Percentiles rank a stretch among this genome's conserved stretches.
These are phyloP conservation scores for Ceratocystis colombiana DNA, from an alignment of 2,329 filamentous ascomycete species.

Conservation along the genomic window DNA sequence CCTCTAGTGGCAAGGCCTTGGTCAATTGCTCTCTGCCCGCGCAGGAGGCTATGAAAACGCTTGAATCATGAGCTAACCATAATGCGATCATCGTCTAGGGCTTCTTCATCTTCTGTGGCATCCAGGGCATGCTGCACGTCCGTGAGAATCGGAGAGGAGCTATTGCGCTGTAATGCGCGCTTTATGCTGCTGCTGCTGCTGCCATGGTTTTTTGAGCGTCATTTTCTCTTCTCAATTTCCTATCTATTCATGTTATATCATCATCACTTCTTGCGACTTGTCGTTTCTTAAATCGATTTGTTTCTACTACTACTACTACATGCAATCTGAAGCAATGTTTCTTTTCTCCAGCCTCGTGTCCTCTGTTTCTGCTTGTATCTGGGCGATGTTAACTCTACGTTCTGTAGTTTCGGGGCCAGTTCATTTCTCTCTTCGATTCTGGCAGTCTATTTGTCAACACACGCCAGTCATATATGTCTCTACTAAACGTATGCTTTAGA, in stretches of 20 bases:
- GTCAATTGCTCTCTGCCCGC: not conserved
- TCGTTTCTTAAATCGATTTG: conserved; percentile 2
- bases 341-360: too few relatives aligned
- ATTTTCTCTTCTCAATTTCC: not conserved
- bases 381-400: not conserved
- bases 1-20: not conserved
- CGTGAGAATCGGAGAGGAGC: conserved; percentile 67
- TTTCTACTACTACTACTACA: not conserved
- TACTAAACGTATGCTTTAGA: too few relatives aligned
- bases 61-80: not conserved
- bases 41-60: too few relatives aligned
- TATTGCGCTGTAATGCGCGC: conserved; percentile 53
- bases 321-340: conserved; percentile 3
- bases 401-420: too few relatives aligned
- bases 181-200: not conserved
- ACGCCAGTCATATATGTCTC: too few relatives aligned
- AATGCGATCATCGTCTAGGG: conserved; percentile 41
- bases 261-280: not conserved
- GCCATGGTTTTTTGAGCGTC: conserved; percentile 14
- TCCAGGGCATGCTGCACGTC: conserved; percentile 78
- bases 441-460: too few relatives aligned
- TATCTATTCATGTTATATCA: conserved; percentile 9
- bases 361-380: not conserved
- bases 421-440: too few relatives aligned
- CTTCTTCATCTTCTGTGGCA: conserved; percentile 84